A percentile compares a stretch with the other conserved stretches of the same genome.
These are phyloP conservation scores for Mycena rosella DNA, from an alignment of 768 basidiomycete species.

Conservation along the genomic window DNA sequence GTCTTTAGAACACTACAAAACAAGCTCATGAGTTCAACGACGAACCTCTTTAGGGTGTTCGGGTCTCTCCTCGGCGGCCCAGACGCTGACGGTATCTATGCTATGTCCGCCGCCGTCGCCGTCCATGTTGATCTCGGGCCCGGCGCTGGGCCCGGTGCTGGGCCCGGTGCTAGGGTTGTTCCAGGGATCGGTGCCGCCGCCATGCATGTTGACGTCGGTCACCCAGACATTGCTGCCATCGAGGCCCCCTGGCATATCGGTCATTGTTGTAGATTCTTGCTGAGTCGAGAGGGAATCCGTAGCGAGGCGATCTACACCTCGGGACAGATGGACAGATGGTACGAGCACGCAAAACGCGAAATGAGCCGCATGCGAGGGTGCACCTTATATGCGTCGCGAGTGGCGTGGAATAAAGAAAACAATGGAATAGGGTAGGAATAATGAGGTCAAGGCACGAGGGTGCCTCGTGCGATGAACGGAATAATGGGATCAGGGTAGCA, in stretches of 20 bases:
- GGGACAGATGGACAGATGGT: background rate
- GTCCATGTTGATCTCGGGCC: background rate
- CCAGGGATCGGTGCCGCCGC: background rate
- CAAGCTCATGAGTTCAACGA: background rate
- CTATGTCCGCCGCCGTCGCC: background rate
- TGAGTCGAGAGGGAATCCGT: constrained; percentile 1
- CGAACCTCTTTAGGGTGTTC: background rate
- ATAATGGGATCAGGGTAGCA: background rate
- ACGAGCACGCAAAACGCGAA: background rate
- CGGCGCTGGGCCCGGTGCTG: background rate
- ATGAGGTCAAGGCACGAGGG: background rate
- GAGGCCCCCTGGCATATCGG: constrained; percentile 5
- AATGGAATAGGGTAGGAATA: background rate
- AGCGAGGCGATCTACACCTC: constrained; percentile 8
- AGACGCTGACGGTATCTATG: background rate
- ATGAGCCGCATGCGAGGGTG: background rate
- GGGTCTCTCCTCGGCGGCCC: background rate
- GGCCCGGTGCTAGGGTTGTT: background rate
- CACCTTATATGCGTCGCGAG: background rate
- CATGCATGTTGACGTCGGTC: background rate
- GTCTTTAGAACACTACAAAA: background rate
- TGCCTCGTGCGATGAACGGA: background rate
- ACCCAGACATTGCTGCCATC: background rate
- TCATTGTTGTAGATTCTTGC: background rate
- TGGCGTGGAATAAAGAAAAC: too few species aligned